phyloP scores from a whole-genome alignment of 371 early-diverging fungal species.

The Mycotypha africana region DNA sequence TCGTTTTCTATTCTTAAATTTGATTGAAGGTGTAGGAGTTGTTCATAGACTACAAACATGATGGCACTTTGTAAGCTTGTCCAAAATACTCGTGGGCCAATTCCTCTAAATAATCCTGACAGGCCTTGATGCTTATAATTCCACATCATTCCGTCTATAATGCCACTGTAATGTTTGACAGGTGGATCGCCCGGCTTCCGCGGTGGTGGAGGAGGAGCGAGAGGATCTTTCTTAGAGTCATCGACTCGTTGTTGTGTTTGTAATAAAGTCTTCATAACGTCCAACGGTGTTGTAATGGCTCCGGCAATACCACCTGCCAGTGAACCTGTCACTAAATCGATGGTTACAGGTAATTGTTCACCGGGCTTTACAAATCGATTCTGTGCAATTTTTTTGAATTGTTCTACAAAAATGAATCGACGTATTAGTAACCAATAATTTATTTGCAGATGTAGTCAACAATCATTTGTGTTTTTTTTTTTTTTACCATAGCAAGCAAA shows the following conservation, averaged over 20 bases:
- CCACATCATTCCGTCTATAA: constrained; percentile 59
- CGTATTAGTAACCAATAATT: neutral
- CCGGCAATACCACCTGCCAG: constrained; percentile 68
- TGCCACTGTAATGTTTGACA: constrained; percentile 55
- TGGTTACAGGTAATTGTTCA: constrained; percentile 38
- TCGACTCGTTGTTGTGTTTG: constrained; percentile 55
- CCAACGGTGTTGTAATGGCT: constrained; percentile 64
- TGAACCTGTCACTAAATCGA: constrained; percentile 56
- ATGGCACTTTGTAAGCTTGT: constrained; percentile 61
- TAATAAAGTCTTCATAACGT: constrained; percentile 64
- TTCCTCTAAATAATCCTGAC: constrained; percentile 57
- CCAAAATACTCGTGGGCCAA: constrained; percentile 65
- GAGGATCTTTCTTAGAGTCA: constrained; percentile 9
- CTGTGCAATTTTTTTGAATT: constrained; percentile 44
- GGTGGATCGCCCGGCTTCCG: constrained; percentile 7
- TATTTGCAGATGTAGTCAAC: no score
- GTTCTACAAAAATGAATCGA: no score
- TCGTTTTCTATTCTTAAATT: constrained; percentile 25
- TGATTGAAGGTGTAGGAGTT: constrained; percentile 46
- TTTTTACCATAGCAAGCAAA: constrained; percentile 67
- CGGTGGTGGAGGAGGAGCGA: neutral
- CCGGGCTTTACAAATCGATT: constrained; percentile 17
- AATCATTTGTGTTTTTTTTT: neutral
- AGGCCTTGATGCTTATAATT: constrained; percentile 60
- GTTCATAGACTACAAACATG: constrained; percentile 70